These are phyloP conservation scores for Oenanthe javanica DNA, from an alignment of 140 eudicot genomes.

Conservation along the genomic window DNA sequence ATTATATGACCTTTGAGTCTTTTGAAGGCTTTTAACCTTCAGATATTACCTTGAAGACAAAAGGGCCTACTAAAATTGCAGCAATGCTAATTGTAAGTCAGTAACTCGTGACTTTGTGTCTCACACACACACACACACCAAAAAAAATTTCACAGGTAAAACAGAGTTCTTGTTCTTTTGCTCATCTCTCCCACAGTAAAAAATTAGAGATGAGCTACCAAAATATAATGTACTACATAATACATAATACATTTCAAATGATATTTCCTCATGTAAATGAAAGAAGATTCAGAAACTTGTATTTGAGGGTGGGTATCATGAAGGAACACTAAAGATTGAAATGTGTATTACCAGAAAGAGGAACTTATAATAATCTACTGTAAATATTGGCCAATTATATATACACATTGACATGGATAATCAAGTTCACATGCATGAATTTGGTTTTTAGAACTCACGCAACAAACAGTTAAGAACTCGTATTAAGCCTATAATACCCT, in stretches of 20 bases:
- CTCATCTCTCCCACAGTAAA: neutral
- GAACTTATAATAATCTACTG: neutral
- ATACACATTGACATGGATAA: neutral
- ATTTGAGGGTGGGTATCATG: neutral
- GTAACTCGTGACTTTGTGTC: constrained; percentile 6
- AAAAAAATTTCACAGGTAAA: neutral
- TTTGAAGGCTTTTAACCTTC: neutral
- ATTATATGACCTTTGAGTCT: neutral
- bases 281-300: neutral
- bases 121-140: constrained; percentile 1
- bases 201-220: neutral
- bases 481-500: no score
- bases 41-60: constrained; percentile 9
- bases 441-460: no score
- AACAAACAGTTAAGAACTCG: no score
- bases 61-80: constrained; percentile 1
- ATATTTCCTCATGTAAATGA: neutral
- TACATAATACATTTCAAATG: no score
- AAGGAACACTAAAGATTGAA: neutral
- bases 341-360: neutral
- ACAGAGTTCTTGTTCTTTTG: neutral
- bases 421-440: neutral
- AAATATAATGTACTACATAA: neutral
- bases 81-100: constrained; percentile 1
- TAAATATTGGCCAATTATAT: neutral